Percentiles rank a stretch among this genome's conserved stretches.
These are phyloP conservation scores for Gossypium mustelinum DNA, from an alignment of 345 rosid genomes.

Conservation along the genomic window DNA sequence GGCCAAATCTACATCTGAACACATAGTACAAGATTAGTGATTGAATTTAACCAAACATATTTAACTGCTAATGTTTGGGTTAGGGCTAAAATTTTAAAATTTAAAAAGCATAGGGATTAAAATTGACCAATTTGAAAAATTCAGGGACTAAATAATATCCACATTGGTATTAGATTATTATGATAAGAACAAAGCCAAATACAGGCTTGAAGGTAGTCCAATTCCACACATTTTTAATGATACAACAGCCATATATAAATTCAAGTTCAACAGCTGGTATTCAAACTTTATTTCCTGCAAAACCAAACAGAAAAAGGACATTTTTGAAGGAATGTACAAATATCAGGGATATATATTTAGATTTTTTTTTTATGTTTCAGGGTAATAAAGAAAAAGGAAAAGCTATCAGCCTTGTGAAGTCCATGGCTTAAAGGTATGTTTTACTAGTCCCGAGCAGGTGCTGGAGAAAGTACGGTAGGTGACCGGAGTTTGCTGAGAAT, in stretches of 20 bases:
- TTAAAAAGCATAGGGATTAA: no score
- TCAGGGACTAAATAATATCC: not conserved
- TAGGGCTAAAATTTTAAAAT: no score
- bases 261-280: not conserved
- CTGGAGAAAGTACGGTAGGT: not conserved
- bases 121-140: no score
- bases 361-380: not conserved
- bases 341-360: not conserved
- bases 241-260: constrained; percentile 1
- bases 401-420: not conserved
- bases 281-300: not conserved
- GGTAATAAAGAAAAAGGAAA: not conserved
- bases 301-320: not conserved
- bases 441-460: not conserved
- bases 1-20: no score
- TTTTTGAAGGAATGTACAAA: not conserved
- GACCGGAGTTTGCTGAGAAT: not conserved
- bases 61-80: no score
- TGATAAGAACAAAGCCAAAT: not conserved
- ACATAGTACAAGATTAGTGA: no score
- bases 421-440: not conserved
- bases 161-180: not conserved
- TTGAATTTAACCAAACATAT: no score
- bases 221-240: not conserved
- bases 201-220: not conserved